Base-by-base conservation (phyloP, 2,329 filamentous ascomycete species). In the Epichloe sp. region DNA sequence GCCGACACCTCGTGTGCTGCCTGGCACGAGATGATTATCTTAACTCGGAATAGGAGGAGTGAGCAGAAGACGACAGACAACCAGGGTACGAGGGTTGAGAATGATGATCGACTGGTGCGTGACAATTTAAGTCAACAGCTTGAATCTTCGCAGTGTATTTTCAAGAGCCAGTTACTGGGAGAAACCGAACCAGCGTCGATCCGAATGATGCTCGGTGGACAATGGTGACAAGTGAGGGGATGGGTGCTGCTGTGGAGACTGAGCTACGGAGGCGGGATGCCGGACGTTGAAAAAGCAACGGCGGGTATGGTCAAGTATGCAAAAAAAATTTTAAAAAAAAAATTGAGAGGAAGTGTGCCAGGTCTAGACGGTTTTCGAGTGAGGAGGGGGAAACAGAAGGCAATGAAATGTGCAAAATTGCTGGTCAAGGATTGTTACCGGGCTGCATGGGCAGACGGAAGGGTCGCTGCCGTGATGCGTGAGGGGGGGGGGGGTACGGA, bases 191-290 rank as follows among this genome's bases (percentile, higher is more conserved):
- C 47, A 48, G 5, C 19, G 15, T 38, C 23, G 36, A 36, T 41
- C 40, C 47, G 37, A 48, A 11, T 5, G 37, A 48, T 19, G 48
- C 41, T 17, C 19, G 15, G 48, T 38, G 10, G 42, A 42, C 19
- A 21, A 14, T 50, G 41, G 23, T 41, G 49, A 46, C 35, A 10
- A 5, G 34, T 38, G 42, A 45, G 48, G 35, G 21, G 41, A 26
- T 37, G 41, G 31, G 15, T 44, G 41, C 47, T 48, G n/a, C 23
- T n/a, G 47, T 48, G 47, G 47, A 6, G 47, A 35, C 26, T 17
- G 23, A 50, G 49, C 36, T 46, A 23, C 49, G 43, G 23, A 46
- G 46, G 43, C 15, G 43, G 43, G 38, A 43, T n/a, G 23, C 49
- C 49, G 23, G 41, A 44, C 34, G 48, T 50, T 44, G 48, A 19